Evolutionary conservation across 2,329 filamentous ascomycete species (phyloP), one percentile per base, ranked within the genome.

Genomic region (Fusarium goolgardi): DNA sequence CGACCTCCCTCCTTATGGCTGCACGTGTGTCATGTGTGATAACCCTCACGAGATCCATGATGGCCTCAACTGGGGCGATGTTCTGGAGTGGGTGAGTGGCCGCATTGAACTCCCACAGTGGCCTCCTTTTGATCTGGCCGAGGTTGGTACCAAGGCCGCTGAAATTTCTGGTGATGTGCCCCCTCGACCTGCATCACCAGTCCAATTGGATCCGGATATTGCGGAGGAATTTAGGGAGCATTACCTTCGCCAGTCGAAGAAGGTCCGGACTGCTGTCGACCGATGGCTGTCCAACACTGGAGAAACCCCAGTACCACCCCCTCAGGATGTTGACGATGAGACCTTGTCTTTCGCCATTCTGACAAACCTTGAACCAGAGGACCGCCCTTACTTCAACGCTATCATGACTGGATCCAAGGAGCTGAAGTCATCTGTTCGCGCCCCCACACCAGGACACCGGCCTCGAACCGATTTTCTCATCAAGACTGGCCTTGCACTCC

Each of bases 21-120:
- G 95, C 77, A 82, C 84, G 43, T 98, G 95, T 77, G 83, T 96
- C 57, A 92, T 97, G 84, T 98, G 95, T 75, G 87, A 90, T 46
- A 82, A 80, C 15, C 81, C 81, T 5, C 81, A 86, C 37, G 85
- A 89, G 37, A 86, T 90, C 18, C 87, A 89, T 65, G 86, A 84
- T 56, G 94, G 94, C 3, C 84, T 97, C 31, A 96, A 93, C 65
- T 99, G 95, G 95, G 95, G 96, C 12, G 95, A 98, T 76, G 94
- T 98, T 15, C 81, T 99, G 25, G 96, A 99, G 78, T 90, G 94
- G 76, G 94, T 97, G 15, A 96, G 93, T 67, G 95, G 95, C 20
- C 89, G 95, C 55, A 88, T 93, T 61, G 93, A 97, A 71, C 84
- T 97, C 52, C 94, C 95, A 1, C 81, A 85, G 18, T 97, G 95